phyloP scores from a whole-genome alignment of 805 yeast species.

The Candida lessepsii region DNA sequence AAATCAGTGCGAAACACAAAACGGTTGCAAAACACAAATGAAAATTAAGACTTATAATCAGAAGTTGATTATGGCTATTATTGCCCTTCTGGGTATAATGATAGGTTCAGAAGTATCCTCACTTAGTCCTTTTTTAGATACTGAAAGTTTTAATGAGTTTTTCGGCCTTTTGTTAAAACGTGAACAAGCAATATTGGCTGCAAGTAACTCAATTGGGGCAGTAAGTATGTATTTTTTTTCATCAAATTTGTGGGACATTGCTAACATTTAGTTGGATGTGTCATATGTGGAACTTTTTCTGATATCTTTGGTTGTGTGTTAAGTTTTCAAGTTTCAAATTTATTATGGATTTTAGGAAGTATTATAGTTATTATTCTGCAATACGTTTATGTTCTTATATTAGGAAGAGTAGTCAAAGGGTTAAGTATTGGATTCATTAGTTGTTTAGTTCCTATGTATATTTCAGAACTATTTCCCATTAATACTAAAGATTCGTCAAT shows the following conservation, averaged over 20 bases:
- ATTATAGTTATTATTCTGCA: slow-evolving; percentile 24
- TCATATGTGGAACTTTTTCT: slow-evolving; percentile 27
- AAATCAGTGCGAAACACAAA: not conserved
- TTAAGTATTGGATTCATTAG: slow-evolving; percentile 30
- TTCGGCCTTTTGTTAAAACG: slow-evolving; percentile 21
- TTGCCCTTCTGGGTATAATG: slow-evolving; percentile 28
- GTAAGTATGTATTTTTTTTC: slow-evolving; percentile 16
- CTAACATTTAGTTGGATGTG: slow-evolving; percentile 24
- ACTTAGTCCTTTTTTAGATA: slow-evolving; percentile 20
- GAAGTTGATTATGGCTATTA: slow-evolving; percentile 18
- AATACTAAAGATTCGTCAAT: slow-evolving; percentile 23
- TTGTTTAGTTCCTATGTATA: slow-evolving; percentile 31
- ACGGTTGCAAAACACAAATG: slow-evolving; percentile 11
- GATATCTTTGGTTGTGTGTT: slow-evolving; percentile 28
- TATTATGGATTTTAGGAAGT: slow-evolving; percentile 31
- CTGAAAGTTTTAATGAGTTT: slow-evolving; percentile 19
- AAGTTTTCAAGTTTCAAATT: slow-evolving; percentile 22
- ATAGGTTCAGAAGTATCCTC: slow-evolving; percentile 30
- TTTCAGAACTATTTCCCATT: slow-evolving; percentile 27
- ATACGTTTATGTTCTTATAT: slow-evolving; percentile 23
- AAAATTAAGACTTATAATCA: slow-evolving; percentile 18
- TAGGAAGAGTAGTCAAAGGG: slow-evolving; percentile 32
- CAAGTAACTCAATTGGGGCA: slow-evolving; percentile 36
- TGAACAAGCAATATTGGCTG: slow-evolving; percentile 25
- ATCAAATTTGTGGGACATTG: not conserved